These are phyloP conservation scores for Willaertia magna DNA, from an alignment of 208 protist species.

Conservation along the genomic window DNA sequence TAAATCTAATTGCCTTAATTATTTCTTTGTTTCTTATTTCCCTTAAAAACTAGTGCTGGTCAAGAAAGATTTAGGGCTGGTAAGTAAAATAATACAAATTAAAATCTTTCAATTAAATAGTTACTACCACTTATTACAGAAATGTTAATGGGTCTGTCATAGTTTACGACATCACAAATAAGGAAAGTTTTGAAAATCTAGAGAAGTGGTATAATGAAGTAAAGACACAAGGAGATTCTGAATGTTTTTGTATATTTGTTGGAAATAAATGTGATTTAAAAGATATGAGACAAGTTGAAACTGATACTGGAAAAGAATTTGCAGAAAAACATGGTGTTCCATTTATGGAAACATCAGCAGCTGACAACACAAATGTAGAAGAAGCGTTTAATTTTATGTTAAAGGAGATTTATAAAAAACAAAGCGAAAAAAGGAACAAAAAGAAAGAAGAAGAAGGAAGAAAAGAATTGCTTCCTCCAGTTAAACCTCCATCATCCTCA, in stretches of 20 bases:
- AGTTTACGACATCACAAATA: slow-evolving; percentile 78
- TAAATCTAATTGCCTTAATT: neutral
- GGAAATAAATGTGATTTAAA: slow-evolving; percentile 60
- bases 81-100: neutral
- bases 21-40: neutral
- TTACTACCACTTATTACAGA: slow-evolving; percentile 28
- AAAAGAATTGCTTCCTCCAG: too few relatives aligned
- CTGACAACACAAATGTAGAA: slow-evolving; percentile 75
- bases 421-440: too few relatives aligned
- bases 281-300: slow-evolving; percentile 21
- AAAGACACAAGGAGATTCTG: slow-evolving; percentile 46
- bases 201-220: slow-evolving; percentile 72
- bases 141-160: slow-evolving; percentile 69
- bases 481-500: too few relatives aligned
- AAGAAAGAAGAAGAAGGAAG: too few relatives aligned
- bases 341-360: slow-evolving; percentile 82
- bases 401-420: slow-evolving; percentile 21
- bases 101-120: neutral
- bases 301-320: slow-evolving; percentile 58
- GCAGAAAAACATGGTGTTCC: slow-evolving; percentile 51
- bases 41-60: slow-evolving; percentile 29
- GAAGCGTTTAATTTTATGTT: slow-evolving; percentile 72
- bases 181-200: slow-evolving; percentile 59
- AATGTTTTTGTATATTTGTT: slow-evolving; percentile 61
- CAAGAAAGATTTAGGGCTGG: slow-evolving; percentile 93